Evolutionary conservation across 2,329 filamentous ascomycete genomes (phyloP).

Genomic region (Pleoardoris graminearum): DNA sequence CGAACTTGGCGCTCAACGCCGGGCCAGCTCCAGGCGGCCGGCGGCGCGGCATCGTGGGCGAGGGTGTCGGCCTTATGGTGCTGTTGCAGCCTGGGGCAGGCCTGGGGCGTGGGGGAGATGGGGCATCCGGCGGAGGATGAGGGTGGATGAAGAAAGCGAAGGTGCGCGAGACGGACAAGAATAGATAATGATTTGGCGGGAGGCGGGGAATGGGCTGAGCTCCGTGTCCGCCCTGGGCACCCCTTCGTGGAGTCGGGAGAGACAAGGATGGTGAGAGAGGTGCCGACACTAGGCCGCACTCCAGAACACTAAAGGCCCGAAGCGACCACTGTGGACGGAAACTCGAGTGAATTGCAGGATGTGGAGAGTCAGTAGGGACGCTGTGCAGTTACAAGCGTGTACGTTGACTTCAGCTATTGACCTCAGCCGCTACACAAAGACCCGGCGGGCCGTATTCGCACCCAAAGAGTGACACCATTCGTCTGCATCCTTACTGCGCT

Average conservation of each 20-base stretch:
- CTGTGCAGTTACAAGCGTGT: not conserved
- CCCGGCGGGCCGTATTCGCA: conserved; percentile 1
- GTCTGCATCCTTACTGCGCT: not conserved
- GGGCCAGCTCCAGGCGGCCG: conserved; percentile 46
- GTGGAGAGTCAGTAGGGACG: not conserved
- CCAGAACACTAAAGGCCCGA: not conserved
- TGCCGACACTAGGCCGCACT: conserved; percentile 11
- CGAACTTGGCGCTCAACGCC: conserved; percentile 36
- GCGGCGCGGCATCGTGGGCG: conserved; percentile 42
- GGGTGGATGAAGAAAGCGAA: conserved; percentile 12
- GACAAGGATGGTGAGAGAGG: conserved; percentile 15
- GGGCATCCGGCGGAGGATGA: conserved; percentile 33
- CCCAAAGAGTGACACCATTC: not conserved
- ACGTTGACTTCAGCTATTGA: not conserved
- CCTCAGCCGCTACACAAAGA: conserved; percentile 3
- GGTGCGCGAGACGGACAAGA: conserved; percentile 13
- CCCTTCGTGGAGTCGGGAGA: conserved; percentile 2
- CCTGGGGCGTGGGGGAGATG: conserved; percentile 34
- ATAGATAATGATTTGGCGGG: conserved; percentile 18
- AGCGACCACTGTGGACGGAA: not conserved
- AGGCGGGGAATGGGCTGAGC: conserved; percentile 28
- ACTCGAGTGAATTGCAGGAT: not conserved
- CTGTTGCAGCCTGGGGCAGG: conserved; percentile 32
- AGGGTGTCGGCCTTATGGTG: conserved; percentile 25
- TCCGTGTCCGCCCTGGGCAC: conserved; percentile 14